Evolutionary conservation across 83 land plant genomes (phyloP).

Genomic region (Picea abies): DNA sequence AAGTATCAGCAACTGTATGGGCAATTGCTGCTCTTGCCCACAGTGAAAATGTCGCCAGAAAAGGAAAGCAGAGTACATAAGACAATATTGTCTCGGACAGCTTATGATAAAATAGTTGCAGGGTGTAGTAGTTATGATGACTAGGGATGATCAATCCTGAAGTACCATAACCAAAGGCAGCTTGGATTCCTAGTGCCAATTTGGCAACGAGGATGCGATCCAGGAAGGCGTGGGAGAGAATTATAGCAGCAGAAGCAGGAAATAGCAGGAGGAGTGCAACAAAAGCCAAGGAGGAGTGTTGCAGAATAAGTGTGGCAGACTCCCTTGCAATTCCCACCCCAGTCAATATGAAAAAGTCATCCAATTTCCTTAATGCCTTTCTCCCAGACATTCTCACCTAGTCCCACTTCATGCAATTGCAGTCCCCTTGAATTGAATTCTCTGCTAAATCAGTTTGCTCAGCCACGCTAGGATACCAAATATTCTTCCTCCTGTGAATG

Average conservation of each 20-base stretch:
- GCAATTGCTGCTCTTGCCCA: background rate
- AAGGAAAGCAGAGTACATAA: background rate
- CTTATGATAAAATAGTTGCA: background rate
- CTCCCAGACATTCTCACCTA: background rate
- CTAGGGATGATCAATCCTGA: background rate
- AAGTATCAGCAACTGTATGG: background rate
- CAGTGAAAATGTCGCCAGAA: background rate
- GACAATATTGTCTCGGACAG: background rate
- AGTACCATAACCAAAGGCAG: background rate
- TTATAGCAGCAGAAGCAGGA: background rate
- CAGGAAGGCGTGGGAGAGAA: background rate
- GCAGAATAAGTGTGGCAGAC: background rate
- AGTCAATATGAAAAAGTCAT: background rate
- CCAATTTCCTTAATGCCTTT: background rate
- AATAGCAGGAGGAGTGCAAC: background rate
- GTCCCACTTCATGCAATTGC: background rate
- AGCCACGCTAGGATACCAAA: too few relatives aligned
- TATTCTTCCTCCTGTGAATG: too few relatives aligned
- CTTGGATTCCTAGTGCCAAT: background rate
- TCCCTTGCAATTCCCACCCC: constrained; percentile 2
- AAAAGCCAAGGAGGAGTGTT: background rate
- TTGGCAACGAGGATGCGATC: background rate
- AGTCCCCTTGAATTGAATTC: too few relatives aligned
- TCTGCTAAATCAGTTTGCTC: too few relatives aligned
- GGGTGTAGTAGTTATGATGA: background rate